Conservation (phyloP, 352 stramenopile genomes). For the Phytopythium cucurbitacearum region DNA sequence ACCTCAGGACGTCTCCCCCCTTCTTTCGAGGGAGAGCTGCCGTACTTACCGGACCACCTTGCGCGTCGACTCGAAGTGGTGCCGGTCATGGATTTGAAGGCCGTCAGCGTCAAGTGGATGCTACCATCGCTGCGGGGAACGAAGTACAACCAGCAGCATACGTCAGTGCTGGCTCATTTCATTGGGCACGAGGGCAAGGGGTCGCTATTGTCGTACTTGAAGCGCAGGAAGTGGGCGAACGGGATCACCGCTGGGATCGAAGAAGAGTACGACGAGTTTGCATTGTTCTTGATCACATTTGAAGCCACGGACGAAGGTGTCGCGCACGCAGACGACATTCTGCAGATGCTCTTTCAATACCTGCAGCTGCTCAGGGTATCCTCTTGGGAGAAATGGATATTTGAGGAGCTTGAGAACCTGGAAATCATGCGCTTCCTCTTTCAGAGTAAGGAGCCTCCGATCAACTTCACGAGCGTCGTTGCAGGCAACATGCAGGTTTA, state of each 20-base stretch:
- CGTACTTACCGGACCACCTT: constrained; percentile 33
- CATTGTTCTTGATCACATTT: constrained; percentile 50
- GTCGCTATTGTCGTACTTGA: constrained; percentile 91
- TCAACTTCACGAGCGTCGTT: constrained; percentile 60
- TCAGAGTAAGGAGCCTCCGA: constrained; percentile 58
- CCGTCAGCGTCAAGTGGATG: constrained; percentile 63
- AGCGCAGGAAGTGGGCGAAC: constrained; percentile 68
- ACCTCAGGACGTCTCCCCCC: constrained; percentile 46
- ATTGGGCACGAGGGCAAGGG: constrained; percentile 92
- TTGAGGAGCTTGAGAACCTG: constrained; percentile 52
- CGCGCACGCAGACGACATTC: constrained; percentile 41
- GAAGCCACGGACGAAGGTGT: constrained; percentile 56
- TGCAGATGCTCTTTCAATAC: constrained; percentile 60
- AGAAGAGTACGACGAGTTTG: constrained; percentile 55
- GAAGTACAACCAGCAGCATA: constrained; percentile 36
- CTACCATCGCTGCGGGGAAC: constrained; percentile 29
- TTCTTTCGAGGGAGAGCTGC: constrained; percentile 31
- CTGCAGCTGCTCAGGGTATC: constrained; percentile 32
- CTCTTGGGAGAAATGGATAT: constrained; percentile 48
- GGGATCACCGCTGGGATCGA: constrained; percentile 43
- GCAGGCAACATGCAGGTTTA: constrained; percentile 54
- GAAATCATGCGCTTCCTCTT: constrained; percentile 55
- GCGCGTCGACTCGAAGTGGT: constrained; percentile 38
- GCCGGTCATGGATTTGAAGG: constrained; percentile 55
- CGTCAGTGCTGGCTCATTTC: constrained; percentile 83